Percentiles rank a stretch among this genome's conserved stretches.
Evolutionary conservation across 768 basidiomycete genomes (phyloP).

Genomic region (Floccularia luteovirens): DNA sequence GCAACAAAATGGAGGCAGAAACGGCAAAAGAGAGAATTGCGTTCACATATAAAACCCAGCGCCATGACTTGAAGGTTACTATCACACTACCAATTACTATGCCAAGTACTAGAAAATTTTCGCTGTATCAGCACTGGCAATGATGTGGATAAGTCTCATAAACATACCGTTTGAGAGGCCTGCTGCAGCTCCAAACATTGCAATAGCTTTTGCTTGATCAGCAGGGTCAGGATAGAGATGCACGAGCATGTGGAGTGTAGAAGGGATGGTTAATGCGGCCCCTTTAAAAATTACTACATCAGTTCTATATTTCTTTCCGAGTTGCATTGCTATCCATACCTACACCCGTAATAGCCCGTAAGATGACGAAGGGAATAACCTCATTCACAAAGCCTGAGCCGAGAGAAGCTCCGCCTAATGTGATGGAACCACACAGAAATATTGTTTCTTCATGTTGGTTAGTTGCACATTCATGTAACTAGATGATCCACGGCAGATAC

Average conservation of each 20-base stretch:
- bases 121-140: background rate
- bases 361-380: constrained; percentile 34
- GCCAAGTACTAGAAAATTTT: constrained; percentile 25
- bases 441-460: background rate
- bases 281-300: constrained; percentile 11
- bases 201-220: constrained; percentile 37
- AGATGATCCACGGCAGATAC: background rate
- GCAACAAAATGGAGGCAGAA: background rate
- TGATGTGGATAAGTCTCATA: background rate
- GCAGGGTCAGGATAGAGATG: constrained; percentile 34
- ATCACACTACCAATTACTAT: constrained; percentile 32
- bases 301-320: too few species aligned
- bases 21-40: constrained; percentile 25
- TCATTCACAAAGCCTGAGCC: constrained; percentile 30
- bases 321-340: too few species aligned
- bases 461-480: background rate
- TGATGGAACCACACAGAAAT: background rate
- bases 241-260: constrained; percentile 36
- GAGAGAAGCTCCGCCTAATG: constrained; percentile 31
- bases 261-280: constrained; percentile 38
- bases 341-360: constrained; percentile 40
- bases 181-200: constrained; percentile 33
- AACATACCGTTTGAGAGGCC: constrained; percentile 34
- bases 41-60: constrained; percentile 40
- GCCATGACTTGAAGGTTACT: constrained; percentile 29